phyloP scores from a whole-genome alignment of 192 early-diverging fungal species.

The Paraglomus brasilianum region DNA sequence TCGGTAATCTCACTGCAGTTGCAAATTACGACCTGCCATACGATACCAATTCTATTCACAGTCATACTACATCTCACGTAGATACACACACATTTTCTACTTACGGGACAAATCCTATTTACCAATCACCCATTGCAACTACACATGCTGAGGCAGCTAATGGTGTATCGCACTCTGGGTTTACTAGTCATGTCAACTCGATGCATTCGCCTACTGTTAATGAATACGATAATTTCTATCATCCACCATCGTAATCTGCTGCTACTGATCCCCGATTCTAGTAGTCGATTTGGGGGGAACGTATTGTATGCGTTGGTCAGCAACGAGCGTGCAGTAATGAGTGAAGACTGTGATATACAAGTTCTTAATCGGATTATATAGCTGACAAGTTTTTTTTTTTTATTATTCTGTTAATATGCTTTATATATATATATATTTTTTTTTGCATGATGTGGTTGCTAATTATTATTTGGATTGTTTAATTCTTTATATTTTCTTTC shows the following conservation, averaged over 20 bases:
- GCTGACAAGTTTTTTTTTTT: too few relatives aligned
- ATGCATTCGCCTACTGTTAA: constrained; percentile 8
- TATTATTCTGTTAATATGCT: too few relatives aligned
- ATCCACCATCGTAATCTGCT: neutral
- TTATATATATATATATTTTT: too few relatives aligned
- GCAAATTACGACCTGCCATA: constrained; percentile 26
- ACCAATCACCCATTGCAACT: constrained; percentile 24
- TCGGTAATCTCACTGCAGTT: constrained; percentile 21
- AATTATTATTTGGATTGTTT: too few relatives aligned
- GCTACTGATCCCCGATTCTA: neutral
- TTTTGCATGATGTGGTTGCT: too few relatives aligned
- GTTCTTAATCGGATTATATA: too few relatives aligned
- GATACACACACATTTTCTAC: constrained; percentile 16
- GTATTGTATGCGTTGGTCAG: neutral
- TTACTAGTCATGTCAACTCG: neutral
- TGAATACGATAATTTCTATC: constrained; percentile 19
- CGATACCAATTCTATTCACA: constrained; percentile 17
- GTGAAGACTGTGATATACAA: too few relatives aligned
- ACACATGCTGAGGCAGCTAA: neutral
- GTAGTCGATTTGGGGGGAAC: neutral
- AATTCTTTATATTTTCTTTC: too few relatives aligned
- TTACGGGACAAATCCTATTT: constrained; percentile 24
- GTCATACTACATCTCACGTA: constrained; percentile 19
- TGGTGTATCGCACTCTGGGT: neutral
- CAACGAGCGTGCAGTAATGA: too few relatives aligned